A percentile compares a stretch with the other conserved stretches of the same genome.
Evolutionary conservation across 2,329 filamentous ascomycete genomes (phyloP).

Genomic region (Ophiostoma sp.): DNA sequence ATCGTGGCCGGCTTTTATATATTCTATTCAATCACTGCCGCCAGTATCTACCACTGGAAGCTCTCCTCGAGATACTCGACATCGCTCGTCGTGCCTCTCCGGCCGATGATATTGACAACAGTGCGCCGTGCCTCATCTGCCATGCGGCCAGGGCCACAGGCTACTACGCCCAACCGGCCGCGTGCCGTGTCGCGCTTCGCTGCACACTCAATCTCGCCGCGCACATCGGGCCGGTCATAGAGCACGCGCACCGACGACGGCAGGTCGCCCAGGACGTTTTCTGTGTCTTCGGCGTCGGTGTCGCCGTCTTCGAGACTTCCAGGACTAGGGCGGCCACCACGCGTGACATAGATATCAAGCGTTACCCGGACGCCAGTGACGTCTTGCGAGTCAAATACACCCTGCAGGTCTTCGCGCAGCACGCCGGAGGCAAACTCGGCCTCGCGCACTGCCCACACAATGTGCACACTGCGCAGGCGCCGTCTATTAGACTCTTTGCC

Average conservation of each 20-base stretch:
- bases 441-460: constrained; percentile 28
- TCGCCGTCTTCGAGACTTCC: neutral
- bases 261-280: neutral
- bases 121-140: constrained; percentile 25
- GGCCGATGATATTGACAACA: constrained; percentile 21
- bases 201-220: constrained; percentile 32
- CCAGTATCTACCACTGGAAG: constrained; percentile 26
- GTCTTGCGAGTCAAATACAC: constrained; percentile 10
- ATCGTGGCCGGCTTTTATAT: neutral
- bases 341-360: constrained; percentile 25
- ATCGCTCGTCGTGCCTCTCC: constrained; percentile 8
- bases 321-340: neutral
- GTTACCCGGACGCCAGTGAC: constrained; percentile 12
- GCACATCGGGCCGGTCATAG: constrained; percentile 26
- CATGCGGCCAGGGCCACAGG: constrained; percentile 26
- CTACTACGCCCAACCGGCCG: constrained; percentile 26
- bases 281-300: neutral
- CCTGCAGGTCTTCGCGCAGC: constrained; percentile 18
- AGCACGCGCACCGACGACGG: constrained; percentile 28
- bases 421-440: constrained; percentile 24
- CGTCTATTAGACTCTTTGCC: neutral
- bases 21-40: neutral
- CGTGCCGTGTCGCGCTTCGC: constrained; percentile 28
- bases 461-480: constrained; percentile 19
- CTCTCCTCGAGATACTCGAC: constrained; percentile 28